Percentiles rank a stretch among this genome's conserved stretches.
phyloP scores from a whole-genome alignment of 768 basidiomycete species.

The Podaxis sp. region DNA sequence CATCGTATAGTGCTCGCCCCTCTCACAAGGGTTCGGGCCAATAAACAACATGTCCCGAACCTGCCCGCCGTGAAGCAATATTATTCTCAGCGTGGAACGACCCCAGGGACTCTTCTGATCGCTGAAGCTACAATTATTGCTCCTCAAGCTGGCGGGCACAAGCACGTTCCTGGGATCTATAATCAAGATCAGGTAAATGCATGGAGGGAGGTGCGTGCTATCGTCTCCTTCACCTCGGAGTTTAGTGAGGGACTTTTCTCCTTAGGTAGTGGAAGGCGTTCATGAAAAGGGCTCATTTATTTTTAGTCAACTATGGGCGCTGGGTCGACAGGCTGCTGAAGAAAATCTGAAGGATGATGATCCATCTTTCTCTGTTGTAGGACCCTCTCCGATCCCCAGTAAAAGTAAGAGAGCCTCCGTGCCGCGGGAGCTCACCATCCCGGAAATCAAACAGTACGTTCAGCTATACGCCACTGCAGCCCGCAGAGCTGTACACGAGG shows the following conservation, averaged over 20 bases:
- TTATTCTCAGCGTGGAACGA: slow-evolving; percentile 42
- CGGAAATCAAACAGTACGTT: slow-evolving; percentile 47
- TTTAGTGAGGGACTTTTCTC: neutral
- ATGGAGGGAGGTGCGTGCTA: slow-evolving; percentile 44
- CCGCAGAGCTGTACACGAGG: slow-evolving; percentile 40
- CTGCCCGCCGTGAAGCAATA: slow-evolving; percentile 34
- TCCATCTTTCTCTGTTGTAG: neutral
- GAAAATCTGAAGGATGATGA: neutral
- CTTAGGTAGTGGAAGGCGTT: slow-evolving; percentile 35
- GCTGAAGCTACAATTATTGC: slow-evolving; percentile 55
- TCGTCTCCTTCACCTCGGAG: neutral
- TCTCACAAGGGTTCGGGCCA: slow-evolving; percentile 41
- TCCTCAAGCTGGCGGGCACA: slow-evolving; percentile 23
- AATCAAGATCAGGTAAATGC: slow-evolving; percentile 41
- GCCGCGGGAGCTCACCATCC: slow-evolving; percentile 37
- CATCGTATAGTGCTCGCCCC: slow-evolving; percentile 56
- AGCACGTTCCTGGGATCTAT: slow-evolving; percentile 41
- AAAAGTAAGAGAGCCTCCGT: slow-evolving; percentile 11
- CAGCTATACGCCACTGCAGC: slow-evolving; percentile 49
- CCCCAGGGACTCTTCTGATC: slow-evolving; percentile 51
- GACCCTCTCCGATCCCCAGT: slow-evolving; percentile 7
- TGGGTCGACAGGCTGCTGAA: neutral
- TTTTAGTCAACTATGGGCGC: slow-evolving; percentile 43
- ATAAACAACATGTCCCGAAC: slow-evolving; percentile 29
- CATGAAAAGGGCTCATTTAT: slow-evolving; percentile 39